Conservation (phyloP, 2,329 filamentous ascomycete genomes). For the Hortaea sp. region DNA sequence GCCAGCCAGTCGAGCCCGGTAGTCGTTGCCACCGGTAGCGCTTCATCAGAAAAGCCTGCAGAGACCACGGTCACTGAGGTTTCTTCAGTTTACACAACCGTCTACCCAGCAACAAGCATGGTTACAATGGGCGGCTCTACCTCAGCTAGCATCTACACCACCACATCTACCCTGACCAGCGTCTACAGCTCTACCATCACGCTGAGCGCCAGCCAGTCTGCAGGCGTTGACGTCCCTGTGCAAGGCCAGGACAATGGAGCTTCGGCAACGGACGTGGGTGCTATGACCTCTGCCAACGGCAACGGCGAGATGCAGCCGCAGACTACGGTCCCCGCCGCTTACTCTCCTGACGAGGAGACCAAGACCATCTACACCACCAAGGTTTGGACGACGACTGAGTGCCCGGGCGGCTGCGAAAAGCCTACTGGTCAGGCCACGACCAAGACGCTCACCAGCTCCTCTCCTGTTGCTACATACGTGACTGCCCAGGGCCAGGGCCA, state of each 20-base stretch:
- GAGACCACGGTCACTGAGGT: too few species aligned
- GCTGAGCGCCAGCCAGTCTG: not conserved
- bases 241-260: not conserved
- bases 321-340: not conserved
- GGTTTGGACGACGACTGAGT: not conserved
- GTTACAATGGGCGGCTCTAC: not conserved
- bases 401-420: constrained; percentile 1
- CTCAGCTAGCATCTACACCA: not conserved
- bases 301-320: not conserved
- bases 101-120: too few species aligned
- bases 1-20: too few species aligned
- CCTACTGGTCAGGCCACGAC: not conserved
- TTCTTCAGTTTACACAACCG: too few species aligned
- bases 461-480: not conserved
- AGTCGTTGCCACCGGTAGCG: too few species aligned
- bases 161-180: constrained; percentile 1
- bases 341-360: not conserved
- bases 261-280: not conserved
- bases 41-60: too few species aligned
- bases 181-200: not conserved
- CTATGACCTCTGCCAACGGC: not conserved
- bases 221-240: not conserved
- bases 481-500: not conserved
- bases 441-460: not conserved
- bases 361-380: not conserved